These are phyloP conservation scores for Spencermartinsiella ligniputridi DNA, from an alignment of 1,139 yeast genomes.

Conservation along the genomic window DNA sequence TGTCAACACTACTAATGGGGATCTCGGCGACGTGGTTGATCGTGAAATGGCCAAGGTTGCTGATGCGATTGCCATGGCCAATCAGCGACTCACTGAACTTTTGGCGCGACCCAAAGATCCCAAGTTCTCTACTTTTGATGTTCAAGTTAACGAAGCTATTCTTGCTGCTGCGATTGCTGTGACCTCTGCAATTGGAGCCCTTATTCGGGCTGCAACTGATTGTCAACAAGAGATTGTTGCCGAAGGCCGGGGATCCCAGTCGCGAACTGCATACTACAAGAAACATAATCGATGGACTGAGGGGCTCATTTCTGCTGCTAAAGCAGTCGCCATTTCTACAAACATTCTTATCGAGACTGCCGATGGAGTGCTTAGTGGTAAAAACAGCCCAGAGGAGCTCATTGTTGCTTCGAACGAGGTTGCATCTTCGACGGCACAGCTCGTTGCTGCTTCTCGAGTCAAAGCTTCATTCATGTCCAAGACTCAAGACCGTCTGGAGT, in stretches of 20 bases:
- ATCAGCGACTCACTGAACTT: slow-evolving; percentile 53
- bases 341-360: slow-evolving; percentile 77
- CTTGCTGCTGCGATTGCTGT: slow-evolving; percentile 77
- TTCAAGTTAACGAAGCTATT: slow-evolving; percentile 74
- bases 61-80: slow-evolving; percentile 61
- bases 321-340: slow-evolving; percentile 83
- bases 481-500: slow-evolving; percentile 71
- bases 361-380: slow-evolving; percentile 68
- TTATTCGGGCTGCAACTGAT: slow-evolving; percentile 73
- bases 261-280: slow-evolving; percentile 75
- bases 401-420: slow-evolving; percentile 91
- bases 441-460: slow-evolving; percentile 88
- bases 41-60: slow-evolving; percentile 71
- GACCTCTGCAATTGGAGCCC: slow-evolving; percentile 69
- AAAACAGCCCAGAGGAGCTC: slow-evolving; percentile 72
- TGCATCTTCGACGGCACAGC: slow-evolving; percentile 88
- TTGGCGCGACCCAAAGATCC: slow-evolving; percentile 50
- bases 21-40: slow-evolving; percentile 67
- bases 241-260: slow-evolving; percentile 60
- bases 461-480: slow-evolving; percentile 75
- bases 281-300: slow-evolving; percentile 93
- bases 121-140: slow-evolving; percentile 51
- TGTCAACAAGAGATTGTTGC: slow-evolving; percentile 81
- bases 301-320: slow-evolving; percentile 87
- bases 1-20: slow-evolving; percentile 40